These are phyloP conservation scores for Aphanomyces invadans DNA, from an alignment of 352 stramenopile species.

Conservation along the genomic window DNA sequence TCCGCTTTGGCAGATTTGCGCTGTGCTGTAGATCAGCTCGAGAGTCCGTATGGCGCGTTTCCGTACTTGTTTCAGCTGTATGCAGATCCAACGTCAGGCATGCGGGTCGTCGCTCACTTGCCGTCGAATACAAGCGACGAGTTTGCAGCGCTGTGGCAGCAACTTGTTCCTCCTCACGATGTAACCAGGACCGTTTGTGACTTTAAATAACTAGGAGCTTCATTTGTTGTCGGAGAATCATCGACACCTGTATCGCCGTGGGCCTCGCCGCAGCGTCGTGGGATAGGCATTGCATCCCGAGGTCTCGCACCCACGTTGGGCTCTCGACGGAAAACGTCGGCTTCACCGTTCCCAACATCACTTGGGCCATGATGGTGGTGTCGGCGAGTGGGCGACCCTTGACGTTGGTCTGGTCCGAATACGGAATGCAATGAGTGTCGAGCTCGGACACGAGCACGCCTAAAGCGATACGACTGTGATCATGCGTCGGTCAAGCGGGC, in stretches of 20 bases:
- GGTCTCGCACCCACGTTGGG: conserved; percentile 8
- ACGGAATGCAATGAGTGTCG: conserved; percentile 51
- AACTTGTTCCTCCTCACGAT: neutral
- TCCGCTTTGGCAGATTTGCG: neutral
- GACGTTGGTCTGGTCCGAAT: conserved; percentile 30
- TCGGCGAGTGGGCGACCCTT: conserved; percentile 8
- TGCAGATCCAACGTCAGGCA: neutral
- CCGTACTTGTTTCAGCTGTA: conserved; percentile 2
- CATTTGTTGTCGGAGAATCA: neutral
- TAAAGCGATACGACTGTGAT: neutral
- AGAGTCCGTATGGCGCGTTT: neutral
- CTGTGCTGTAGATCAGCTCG: conserved; percentile 10
- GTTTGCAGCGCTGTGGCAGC: neutral
- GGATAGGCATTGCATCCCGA: conserved; percentile 1
- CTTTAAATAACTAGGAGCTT: neutral
- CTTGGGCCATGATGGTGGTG: conserved; percentile 17
- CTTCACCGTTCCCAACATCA: neutral
- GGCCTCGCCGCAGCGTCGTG: neutral
- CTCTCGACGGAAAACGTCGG: conserved; percentile 7
- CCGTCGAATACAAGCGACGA: neutral
- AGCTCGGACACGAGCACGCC: conserved; percentile 36
- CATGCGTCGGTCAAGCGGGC: neutral
- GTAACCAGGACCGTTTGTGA: too few species aligned
- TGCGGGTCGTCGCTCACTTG: conserved; percentile 8
- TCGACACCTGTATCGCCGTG: conserved; percentile 5